These are phyloP conservation scores for Penicillium desertorum DNA, from an alignment of 495 filamentous ascomycete genomes.

Conservation along the genomic window DNA sequence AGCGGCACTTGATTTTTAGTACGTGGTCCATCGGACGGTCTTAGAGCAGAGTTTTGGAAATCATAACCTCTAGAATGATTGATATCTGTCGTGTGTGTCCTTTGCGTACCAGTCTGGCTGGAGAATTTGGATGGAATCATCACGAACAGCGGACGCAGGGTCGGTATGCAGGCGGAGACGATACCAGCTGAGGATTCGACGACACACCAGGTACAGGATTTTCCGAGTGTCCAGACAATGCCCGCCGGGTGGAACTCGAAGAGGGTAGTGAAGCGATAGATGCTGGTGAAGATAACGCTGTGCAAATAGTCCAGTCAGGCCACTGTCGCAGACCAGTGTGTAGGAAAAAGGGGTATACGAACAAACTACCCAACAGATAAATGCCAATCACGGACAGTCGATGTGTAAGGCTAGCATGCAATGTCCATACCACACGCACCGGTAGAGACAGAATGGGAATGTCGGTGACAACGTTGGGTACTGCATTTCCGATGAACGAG, in stretches of 20 bases:
- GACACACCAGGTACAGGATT: constrained; percentile 17
- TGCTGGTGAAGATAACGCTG: constrained; percentile 21
- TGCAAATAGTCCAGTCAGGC: neutral
- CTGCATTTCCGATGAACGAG: constrained; percentile 48
- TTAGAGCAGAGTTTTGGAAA: neutral
- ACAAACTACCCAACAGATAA: constrained; percentile 23
- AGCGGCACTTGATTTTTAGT: constrained; percentile 9
- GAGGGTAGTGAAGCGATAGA: constrained; percentile 15
- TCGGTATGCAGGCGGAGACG: constrained; percentile 18
- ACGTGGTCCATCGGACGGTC: constrained; percentile 10
- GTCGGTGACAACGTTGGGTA: constrained; percentile 49
- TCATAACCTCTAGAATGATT: constrained; percentile 1
- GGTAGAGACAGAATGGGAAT: constrained; percentile 48
- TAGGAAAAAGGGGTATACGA: neutral
- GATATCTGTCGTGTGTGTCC: neutral
- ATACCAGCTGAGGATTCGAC: constrained; percentile 17
- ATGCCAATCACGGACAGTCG: constrained; percentile 18
- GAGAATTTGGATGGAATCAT: constrained; percentile 10
- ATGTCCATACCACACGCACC: constrained; percentile 40
- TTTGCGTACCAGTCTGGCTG: neutral
- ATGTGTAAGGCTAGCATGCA: constrained; percentile 27
- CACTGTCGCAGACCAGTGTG: neutral
- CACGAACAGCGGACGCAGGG: constrained; percentile 12
- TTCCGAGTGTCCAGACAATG: constrained; percentile 18
- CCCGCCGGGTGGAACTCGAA: constrained; percentile 6